Conservation (phyloP, 352 stramenopile species). For the Globisporangium nagaii region DNA sequence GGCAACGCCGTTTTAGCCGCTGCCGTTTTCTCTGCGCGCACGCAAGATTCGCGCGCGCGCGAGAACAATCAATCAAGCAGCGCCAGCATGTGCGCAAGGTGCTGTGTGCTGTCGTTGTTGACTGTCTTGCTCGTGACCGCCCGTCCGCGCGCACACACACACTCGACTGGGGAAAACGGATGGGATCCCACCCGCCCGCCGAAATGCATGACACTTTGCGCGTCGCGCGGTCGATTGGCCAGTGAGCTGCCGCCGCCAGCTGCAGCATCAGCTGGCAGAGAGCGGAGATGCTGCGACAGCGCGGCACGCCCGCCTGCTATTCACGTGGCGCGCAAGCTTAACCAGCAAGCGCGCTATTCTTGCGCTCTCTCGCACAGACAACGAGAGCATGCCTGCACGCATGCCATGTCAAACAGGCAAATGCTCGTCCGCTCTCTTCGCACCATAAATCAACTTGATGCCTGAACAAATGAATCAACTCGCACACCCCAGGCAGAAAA, state of each 20-base stretch:
- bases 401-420: neutral
- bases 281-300: neutral
- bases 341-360: neutral
- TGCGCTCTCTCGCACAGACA: neutral
- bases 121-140: too few species aligned
- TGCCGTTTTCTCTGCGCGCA: neutral
- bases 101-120: neutral
- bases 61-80: neutral
- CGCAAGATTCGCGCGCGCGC: neutral
- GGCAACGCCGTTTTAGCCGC: neutral
- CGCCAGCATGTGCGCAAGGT: neutral
- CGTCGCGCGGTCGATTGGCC: slow-evolving; percentile 5
- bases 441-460: slow-evolving; percentile 10
- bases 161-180: neutral
- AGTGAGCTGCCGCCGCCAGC: slow-evolving; percentile 6
- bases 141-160: neutral
- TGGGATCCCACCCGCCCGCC: neutral
- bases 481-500: slow-evolving; percentile 1
- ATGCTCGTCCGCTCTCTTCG: neutral
- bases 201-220: slow-evolving; percentile 1
- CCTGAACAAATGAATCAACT: slow-evolving; percentile 5
- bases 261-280: too few species aligned
- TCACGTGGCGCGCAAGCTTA: slow-evolving; percentile 6
- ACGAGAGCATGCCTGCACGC: neutral
- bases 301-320: too few species aligned